A percentile compares a stretch with the other conserved stretches of the same genome.
Conservation (phyloP, 768 basidiomycete genomes). For the Russula compacta region DNA sequence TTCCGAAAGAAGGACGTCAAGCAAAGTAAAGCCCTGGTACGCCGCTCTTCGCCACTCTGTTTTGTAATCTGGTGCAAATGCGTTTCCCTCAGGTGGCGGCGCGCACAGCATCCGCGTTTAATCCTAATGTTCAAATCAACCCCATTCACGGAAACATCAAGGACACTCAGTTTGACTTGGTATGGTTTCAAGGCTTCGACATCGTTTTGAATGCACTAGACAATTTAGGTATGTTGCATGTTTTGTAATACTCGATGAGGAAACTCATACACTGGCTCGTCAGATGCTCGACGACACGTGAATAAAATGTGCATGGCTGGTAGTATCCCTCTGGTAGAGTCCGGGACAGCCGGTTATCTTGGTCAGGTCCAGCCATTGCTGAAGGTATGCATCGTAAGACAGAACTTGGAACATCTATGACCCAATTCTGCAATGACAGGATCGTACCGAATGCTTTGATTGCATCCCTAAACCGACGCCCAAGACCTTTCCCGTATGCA, state of each 20-base stretch:
- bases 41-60: conserved; percentile 20
- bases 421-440: conserved; percentile 35
- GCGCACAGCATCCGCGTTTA: conserved; percentile 73
- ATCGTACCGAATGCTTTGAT: conserved; percentile 90
- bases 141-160: conserved; percentile 96
- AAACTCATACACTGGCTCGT: neutral
- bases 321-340: conserved; percentile 84
- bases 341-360: conserved; percentile 92
- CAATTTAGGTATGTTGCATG: conserved; percentile 67
- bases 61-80: neutral
- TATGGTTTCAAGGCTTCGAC: conserved; percentile 87
- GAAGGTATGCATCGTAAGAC: conserved; percentile 42
- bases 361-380: conserved; percentile 94
- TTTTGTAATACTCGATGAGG: neutral
- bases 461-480: conserved; percentile 90
- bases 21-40: conserved; percentile 86
- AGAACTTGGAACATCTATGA: neutral
- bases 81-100: conserved; percentile 55
- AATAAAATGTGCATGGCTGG: conserved; percentile 98
- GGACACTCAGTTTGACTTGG: conserved; percentile 78
- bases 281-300: conserved; percentile 90
- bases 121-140: conserved; percentile 77
- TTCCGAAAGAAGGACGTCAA: conserved; percentile 97
- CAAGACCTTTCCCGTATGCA: conserved; percentile 95
- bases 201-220: conserved; percentile 94